A percentile compares a stretch with the other conserved stretches of the same genome.
Evolutionary conservation across 176 grass and related monocot species (phyloP).

Genomic region (Carex littledalei): DNA sequence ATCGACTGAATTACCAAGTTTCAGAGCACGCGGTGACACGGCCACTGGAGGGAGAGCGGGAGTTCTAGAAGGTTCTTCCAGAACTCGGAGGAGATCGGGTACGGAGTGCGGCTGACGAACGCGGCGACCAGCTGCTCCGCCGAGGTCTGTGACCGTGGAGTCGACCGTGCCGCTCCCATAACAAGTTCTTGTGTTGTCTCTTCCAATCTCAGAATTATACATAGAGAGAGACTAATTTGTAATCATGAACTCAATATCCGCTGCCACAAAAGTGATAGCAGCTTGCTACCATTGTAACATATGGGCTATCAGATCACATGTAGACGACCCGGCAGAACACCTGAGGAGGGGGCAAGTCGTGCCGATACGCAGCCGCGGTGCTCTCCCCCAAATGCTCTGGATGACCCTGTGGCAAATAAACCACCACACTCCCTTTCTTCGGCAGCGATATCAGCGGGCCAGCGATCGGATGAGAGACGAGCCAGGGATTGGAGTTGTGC

Average conservation of each 20-base stretch:
- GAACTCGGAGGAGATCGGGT: conserved; percentile 86
- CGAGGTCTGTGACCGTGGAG: conserved; percentile 38
- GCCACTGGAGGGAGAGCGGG: conserved; percentile 87
- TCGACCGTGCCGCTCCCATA: conserved; percentile 92
- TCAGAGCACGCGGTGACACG: conserved; percentile 66
- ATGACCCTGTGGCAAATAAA: too few relatives aligned
- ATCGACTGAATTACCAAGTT: not conserved
- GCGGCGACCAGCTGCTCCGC: conserved; percentile 79
- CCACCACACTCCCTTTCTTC: too few relatives aligned
- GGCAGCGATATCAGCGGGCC: too few relatives aligned
- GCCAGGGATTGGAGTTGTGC: too few relatives aligned
- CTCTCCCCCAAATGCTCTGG: too few relatives aligned
- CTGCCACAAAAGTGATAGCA: not conserved
- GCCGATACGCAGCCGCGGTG: too few relatives aligned
- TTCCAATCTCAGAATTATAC: not conserved
- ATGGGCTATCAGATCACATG: not conserved
- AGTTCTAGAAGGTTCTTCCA: conserved; percentile 91
- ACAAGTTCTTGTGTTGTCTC: not conserved
- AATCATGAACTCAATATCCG: not conserved
- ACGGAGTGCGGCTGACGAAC: conserved; percentile 63
- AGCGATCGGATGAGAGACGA: too few relatives aligned
- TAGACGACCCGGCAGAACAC: too few relatives aligned
- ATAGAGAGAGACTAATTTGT: not conserved
- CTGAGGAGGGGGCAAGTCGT: too few relatives aligned
- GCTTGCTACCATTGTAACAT: not conserved